These are phyloP conservation scores for Raffaelea ambrosiae DNA, from an alignment of 2,329 filamentous ascomycete genomes.

Conservation along the genomic window DNA sequence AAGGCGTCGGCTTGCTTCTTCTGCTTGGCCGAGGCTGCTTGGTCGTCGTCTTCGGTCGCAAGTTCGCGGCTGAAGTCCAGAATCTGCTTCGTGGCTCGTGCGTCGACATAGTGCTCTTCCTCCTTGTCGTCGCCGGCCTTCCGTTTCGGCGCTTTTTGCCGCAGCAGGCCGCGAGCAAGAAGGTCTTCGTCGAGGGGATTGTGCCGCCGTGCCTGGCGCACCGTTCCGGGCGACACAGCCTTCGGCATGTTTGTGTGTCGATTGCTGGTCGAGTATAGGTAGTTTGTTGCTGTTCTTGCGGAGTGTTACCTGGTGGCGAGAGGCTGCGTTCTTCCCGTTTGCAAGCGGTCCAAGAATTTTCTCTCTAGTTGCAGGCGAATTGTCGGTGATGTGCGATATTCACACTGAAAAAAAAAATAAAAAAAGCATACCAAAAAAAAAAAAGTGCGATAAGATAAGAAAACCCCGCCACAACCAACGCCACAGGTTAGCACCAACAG, in stretches of 20 bases:
- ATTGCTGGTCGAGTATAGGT: not conserved
- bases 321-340: no score
- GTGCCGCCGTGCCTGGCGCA: conserved; percentile 60
- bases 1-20: conserved; percentile 52
- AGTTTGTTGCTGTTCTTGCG: not conserved
- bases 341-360: no score
- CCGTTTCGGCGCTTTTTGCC: conserved; percentile 66
- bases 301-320: no score
- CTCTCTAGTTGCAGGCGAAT: no score
- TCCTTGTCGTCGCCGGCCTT: conserved; percentile 53
- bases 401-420: not conserved
- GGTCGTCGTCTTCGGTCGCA: conserved; percentile 61
- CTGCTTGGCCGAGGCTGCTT: not conserved
- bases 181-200: conserved; percentile 90
- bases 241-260: conserved; percentile 61
- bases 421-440: conserved; percentile 2
- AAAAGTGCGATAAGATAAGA: conserved; percentile 4
- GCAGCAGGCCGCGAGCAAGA: conserved; percentile 57
- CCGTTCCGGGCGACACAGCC: conserved; percentile 51
- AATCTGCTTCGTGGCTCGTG: conserved; percentile 82
- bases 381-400: no score
- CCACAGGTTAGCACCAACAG: conserved; percentile 4
- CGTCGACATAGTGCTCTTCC: conserved; percentile 70
- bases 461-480: conserved; percentile 6
- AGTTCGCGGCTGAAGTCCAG: conserved; percentile 82